Evolutionary conservation across 1,284 basidiomycete species (phyloP).

Genomic region (Malassezia japonica): DNA sequence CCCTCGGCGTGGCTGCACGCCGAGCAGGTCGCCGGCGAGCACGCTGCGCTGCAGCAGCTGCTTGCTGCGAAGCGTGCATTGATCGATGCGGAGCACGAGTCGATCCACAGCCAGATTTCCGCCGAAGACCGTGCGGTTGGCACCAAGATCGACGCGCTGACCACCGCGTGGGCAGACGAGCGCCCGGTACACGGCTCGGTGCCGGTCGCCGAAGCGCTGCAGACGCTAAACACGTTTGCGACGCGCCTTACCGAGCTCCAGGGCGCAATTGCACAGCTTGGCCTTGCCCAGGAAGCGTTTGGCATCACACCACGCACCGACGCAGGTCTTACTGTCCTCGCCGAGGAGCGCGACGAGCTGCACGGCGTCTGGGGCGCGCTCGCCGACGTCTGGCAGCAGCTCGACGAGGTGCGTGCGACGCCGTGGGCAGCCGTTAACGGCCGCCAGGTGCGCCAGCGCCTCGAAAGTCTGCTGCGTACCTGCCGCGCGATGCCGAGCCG

Average conservation of each 20-base stretch:
- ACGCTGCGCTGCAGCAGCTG: conserved; percentile 97
- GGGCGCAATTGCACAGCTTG: conserved; percentile 86
- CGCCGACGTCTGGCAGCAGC: conserved; percentile 90
- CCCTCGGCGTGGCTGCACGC: conserved; percentile 96
- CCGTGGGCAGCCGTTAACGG: conserved; percentile 79
- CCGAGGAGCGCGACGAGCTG: conserved; percentile 88
- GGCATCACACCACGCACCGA: conserved; percentile 83
- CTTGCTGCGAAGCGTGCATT: conserved; percentile 94
- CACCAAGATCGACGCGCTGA: conserved; percentile 66
- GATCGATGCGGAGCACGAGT: conserved; percentile 94
- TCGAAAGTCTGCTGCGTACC: conserved; percentile 75
- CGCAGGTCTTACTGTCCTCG: conserved; percentile 80
- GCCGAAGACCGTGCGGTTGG: conserved; percentile 82
- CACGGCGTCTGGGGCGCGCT: conserved; percentile 98
- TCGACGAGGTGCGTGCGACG: conserved; percentile 76
- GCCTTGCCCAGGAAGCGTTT: conserved; percentile 89
- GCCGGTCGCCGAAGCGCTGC: conserved; percentile 88
- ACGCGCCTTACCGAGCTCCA: conserved; percentile 75
- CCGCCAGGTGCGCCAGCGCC: conserved; percentile 83
- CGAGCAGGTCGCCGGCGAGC: conserved; percentile 92
- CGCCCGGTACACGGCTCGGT: conserved; percentile 91
- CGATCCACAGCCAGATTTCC: conserved; percentile 94
- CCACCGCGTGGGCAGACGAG: conserved; percentile 87
- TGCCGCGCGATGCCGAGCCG: conserved; percentile 97
- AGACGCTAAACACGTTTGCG: conserved; percentile 87